These are phyloP conservation scores for Bolboschoenus planiculmis DNA, from an alignment of 176 grass and related monocot genomes.

Conservation along the genomic window DNA sequence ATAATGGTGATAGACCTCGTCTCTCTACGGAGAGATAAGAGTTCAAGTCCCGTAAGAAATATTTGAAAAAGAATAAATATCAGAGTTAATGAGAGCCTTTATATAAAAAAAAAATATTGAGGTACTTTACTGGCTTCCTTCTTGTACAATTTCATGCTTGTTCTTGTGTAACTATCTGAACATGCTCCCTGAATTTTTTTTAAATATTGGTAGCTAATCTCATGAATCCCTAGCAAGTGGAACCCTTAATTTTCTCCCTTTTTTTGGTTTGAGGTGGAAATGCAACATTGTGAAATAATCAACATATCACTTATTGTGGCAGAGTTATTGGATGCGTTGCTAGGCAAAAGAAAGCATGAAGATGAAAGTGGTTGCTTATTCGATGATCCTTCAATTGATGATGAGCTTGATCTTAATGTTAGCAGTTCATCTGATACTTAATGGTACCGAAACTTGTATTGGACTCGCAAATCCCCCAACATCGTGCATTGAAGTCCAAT, in stretches of 20 bases:
- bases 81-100: too few relatives aligned
- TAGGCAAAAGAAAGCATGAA: conserved; percentile 70
- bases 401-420: conserved; percentile 54
- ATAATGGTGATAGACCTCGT: too few relatives aligned
- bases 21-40: too few relatives aligned
- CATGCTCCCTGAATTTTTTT: not conserved
- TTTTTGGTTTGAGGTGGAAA: not conserved
- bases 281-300: not conserved
- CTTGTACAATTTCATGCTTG: not conserved
- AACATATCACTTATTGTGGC: not conserved
- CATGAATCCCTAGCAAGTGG: not conserved
- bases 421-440: not conserved
- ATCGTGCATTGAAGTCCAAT: too few relatives aligned
- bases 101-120: too few relatives aligned
- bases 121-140: not conserved
- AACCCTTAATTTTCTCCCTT: too few relatives aligned
- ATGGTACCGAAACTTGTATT: not conserved
- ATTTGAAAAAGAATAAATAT: too few relatives aligned
- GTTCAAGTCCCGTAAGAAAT: too few relatives aligned
- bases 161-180: not conserved
- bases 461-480: too few relatives aligned
- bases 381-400: conserved; percentile 45
- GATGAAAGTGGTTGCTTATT: conserved; percentile 41
- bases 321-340: conserved; percentile 84
- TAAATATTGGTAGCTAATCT: not conserved